Evolutionary conservation across 2,329 filamentous ascomycete species (phyloP).

Genomic region (Aspergillus sp.): DNA sequence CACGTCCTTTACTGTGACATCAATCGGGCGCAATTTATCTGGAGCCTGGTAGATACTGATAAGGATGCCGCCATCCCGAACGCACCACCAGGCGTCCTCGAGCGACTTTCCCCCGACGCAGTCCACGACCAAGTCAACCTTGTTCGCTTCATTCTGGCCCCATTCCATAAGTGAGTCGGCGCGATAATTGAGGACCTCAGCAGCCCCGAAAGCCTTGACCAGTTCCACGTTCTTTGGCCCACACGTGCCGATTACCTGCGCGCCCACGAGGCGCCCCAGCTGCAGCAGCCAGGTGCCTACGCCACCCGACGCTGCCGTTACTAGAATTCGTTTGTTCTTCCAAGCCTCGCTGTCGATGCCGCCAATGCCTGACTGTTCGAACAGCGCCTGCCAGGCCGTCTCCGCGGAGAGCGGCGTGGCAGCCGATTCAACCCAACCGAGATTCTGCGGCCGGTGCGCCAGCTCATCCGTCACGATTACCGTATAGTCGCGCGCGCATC

Average conservation of each 20-base stretch:
- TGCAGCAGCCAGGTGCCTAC: conserved; percentile 49
- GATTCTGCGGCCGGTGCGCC: conserved; percentile 32
- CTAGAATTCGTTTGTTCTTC: conserved; percentile 40
- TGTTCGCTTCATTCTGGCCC: conserved; percentile 17
- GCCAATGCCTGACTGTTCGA: conserved; percentile 34
- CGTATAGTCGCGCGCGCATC: conserved; percentile 39
- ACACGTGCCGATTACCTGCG: conserved; percentile 42
- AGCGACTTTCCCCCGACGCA: conserved; percentile 44
- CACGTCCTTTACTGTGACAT: conserved; percentile 25
- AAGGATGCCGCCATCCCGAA: conserved; percentile 37
- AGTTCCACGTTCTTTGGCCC: conserved; percentile 39
- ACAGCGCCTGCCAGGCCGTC: conserved; percentile 48
- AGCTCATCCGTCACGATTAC: conserved; percentile 38
- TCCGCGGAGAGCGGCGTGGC: conserved; percentile 41
- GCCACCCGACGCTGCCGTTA: conserved; percentile 47
- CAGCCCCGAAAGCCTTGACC: conserved; percentile 42
- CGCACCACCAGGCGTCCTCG: conserved; percentile 44
- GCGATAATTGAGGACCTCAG: conserved; percentile 44
- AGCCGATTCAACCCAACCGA: conserved; percentile 39
- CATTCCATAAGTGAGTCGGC: conserved; percentile 24
- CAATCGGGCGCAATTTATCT: conserved; percentile 29
- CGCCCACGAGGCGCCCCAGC: conserved; percentile 23
- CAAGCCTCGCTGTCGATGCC: conserved; percentile 13
- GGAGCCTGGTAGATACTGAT: conserved; percentile 44
- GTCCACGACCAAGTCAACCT: conserved; percentile 48